Percentiles rank a stretch among this genome's conserved stretches.
These are phyloP conservation scores for Meyerozyma athensensis DNA, from an alignment of 1,139 yeast genomes.

Conservation along the genomic window DNA sequence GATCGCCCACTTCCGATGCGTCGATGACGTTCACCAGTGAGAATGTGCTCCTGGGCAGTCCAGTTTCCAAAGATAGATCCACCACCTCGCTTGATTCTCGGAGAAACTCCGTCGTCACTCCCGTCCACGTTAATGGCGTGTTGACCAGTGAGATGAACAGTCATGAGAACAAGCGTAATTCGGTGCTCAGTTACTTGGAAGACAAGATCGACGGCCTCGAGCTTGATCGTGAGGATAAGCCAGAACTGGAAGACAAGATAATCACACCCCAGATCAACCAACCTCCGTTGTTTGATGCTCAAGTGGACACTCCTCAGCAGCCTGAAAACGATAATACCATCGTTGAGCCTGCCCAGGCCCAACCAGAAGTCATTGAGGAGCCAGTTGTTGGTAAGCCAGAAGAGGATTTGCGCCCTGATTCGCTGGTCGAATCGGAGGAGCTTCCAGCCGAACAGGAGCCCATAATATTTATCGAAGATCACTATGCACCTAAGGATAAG, in stretches of 20 bases:
- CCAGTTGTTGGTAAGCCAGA: not conserved
- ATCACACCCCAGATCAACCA: constrained; percentile 29
- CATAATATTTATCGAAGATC: constrained; percentile 6
- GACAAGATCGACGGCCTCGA: constrained; percentile 45
- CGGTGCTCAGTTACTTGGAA: constrained; percentile 43
- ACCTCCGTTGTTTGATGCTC: constrained; percentile 24
- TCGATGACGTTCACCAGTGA: constrained; percentile 6
- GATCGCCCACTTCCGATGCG: constrained; percentile 16
- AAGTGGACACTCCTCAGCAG: constrained; percentile 14
- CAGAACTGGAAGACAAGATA: constrained; percentile 6
- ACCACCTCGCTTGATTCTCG: constrained; percentile 19
- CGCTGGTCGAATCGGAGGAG: constrained; percentile 4
- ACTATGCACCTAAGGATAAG: constrained; percentile 5
- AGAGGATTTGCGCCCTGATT: constrained; percentile 1
- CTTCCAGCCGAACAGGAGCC: constrained; percentile 4
- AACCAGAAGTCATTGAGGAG: constrained; percentile 2
- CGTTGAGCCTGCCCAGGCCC: not conserved
- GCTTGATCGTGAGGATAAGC: constrained; percentile 1
- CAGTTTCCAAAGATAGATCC: constrained; percentile 8
- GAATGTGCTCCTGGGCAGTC: constrained; percentile 8
- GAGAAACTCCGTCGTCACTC: constrained; percentile 42
- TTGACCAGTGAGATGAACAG: constrained; percentile 29
- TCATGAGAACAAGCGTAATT: constrained; percentile 33
- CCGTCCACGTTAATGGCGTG: constrained; percentile 46
- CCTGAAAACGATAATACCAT: constrained; percentile 7